These are phyloP conservation scores for Scheffersomyces parashehatae DNA, from an alignment of 1,139 yeast genomes.

Conservation along the genomic window DNA sequence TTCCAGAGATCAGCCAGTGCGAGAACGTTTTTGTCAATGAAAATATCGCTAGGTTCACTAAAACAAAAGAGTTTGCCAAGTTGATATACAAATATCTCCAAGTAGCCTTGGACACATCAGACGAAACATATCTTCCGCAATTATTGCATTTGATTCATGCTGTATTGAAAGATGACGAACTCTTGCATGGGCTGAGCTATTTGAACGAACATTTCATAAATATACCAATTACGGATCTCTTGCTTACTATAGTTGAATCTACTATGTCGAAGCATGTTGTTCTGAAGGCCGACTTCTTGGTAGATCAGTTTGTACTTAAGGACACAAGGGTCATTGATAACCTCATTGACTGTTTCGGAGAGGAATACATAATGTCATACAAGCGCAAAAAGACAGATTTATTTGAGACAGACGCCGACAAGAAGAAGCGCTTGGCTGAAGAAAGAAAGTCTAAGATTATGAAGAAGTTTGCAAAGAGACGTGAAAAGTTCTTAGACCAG, in stretches of 20 bases:
- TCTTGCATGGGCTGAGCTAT: conserved; percentile 34
- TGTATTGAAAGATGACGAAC: conserved; percentile 55
- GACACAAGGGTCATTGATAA: conserved; percentile 52
- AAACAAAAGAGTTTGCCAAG: conserved; percentile 54
- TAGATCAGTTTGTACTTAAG: conserved; percentile 49
- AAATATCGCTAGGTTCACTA: conserved; percentile 52
- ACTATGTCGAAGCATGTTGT: conserved; percentile 50
- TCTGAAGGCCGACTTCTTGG: conserved; percentile 55
- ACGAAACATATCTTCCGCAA: conserved; percentile 56
- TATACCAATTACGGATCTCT: conserved; percentile 56
- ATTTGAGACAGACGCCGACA: conserved; percentile 43
- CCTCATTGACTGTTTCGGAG: conserved; percentile 59
- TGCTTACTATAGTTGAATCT: conserved; percentile 52
- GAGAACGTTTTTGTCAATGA: conserved; percentile 36
- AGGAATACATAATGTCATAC: conserved; percentile 47
- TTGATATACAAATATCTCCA: conserved; percentile 57
- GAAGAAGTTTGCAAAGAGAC: conserved; percentile 43
- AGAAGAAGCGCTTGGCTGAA: conserved; percentile 41
- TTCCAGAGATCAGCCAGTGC: conserved; percentile 32
- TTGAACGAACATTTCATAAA: conserved; percentile 48
- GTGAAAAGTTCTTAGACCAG: conserved; percentile 37
- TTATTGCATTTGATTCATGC: conserved; percentile 71
- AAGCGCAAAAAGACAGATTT: conserved; percentile 25
- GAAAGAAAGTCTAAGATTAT: conserved; percentile 38
- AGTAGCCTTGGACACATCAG: conserved; percentile 49